Evolutionary conservation across 2,329 filamentous ascomycete genomes (phyloP), one percentile per base, ranked within the genome.

Genomic region (Fusarium sp.): DNA sequence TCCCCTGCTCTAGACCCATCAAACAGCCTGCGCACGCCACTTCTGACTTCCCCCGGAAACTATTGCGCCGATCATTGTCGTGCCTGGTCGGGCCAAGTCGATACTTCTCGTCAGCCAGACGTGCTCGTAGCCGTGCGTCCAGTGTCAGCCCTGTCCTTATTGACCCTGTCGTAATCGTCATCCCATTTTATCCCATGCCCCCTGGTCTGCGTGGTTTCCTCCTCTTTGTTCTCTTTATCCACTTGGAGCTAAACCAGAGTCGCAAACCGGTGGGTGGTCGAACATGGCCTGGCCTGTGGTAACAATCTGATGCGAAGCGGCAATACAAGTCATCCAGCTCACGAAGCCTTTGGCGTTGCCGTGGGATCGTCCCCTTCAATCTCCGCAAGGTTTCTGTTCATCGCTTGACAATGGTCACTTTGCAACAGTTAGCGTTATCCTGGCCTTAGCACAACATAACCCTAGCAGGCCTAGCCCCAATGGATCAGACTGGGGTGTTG

Each of bases 341-440:
- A 58, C 50, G 42, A 68, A 69, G 64, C 68, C 69, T 64, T 47
- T 63, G 57, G 57, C 65, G 54, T 71, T 64, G 57, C 63, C 71
- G 57, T 43, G 44, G 60, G 57, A 60, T 64, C 51, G 26, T 55
- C 66, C 60, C 68, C 66, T 61, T 71, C 68, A 68, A 65, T 72
- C 67, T 71, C 70, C 64, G 44, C 49, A 59, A 56, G 26, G 46
- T 63, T 64, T 64, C 63, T 85, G 83, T 92, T 87, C 85, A 92
- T 83, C 89, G 88, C 81, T 92, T 92, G 78, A 92, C 81, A 80
- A 92, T 92, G 14, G 81, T 83, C 31, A 83, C 81, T 83, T 57
- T 47, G 39, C 46, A 65, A 45, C 19, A 31, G 70, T 79, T 71
- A 79, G 78, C 68, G 67, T 58, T 57, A 47, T 40, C 59, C 45